Evolutionary conservation across 2,329 filamentous ascomycete genomes (phyloP), one percentile per base, ranked within the genome.

Genomic region (Epicoccum nigrum): DNA sequence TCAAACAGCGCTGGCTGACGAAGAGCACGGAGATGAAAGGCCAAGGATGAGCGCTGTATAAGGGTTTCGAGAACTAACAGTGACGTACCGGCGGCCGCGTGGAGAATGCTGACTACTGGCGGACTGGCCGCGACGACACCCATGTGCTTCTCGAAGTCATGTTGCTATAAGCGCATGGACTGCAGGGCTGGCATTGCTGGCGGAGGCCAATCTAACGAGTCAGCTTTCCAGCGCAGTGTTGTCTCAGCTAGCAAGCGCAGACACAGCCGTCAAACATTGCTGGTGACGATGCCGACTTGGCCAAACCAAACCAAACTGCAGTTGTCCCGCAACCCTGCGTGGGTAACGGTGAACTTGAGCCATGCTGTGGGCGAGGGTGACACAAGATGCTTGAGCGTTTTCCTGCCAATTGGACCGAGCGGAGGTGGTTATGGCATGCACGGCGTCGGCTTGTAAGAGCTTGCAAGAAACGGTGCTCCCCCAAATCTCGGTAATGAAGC

Each of bases 121-220:
- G 49, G 38, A 47, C 31, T 37, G 43, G 42, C 45, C 43, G 43
- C 49, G 32, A 38, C 37, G 38, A 38, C 37, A 47, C 31, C 33
- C 33, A 47, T 46, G 49, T 51, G 48, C 48, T 46, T 25, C 41
- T 51, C 32, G 25, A 41, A 45, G 48, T 51, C 37, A 38, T 35
- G 32, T 42, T 38, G 20, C 27, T 38, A 7, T n/a, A 13, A 33
- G 43, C 38, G 49, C 49, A 46, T 32, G 42, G 49, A 43, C 38
- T 46, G 49, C 49, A 52, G 33, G 11, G 38, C 32, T 46, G 49
- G 49, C 49, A 17, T 7, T 52, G 42, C 49, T 46, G 43, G 45
- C 32, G 25, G 11, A 25, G 39, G 39, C 23, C 44, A 52, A 52
- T 52, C 49, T 52, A 47, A 52, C 49, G 49, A 52, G 49, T 52